Evolutionary conservation across 176 grass and related monocot species (phyloP).

Genomic region (Lolium rigidum): DNA sequence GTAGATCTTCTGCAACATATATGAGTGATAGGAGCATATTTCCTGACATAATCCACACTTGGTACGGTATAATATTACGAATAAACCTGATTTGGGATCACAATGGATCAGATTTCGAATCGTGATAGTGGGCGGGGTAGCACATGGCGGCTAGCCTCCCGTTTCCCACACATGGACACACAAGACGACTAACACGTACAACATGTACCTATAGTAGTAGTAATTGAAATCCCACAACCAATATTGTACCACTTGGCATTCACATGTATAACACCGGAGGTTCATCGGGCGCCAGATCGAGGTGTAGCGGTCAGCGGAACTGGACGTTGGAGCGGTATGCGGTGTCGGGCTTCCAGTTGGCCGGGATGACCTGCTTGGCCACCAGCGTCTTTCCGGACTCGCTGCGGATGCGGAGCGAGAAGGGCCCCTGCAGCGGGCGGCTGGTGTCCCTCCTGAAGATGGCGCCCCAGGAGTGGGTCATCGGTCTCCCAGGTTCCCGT

Average conservation of each 20-base stretch:
- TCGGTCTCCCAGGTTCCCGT: conserved; percentile 54
- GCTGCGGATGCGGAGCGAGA: conserved; percentile 67
- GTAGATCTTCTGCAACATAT: no score
- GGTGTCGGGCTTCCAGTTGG: conserved; percentile 60
- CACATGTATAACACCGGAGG: neutral
- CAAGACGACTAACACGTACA: neutral
- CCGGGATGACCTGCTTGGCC: conserved; percentile 64
- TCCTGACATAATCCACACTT: neutral
- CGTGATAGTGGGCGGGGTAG: neutral
- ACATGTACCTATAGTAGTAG: no score
- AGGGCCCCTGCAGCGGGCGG: conserved; percentile 51
- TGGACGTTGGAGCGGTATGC: conserved; percentile 70
- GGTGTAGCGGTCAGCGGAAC: conserved; percentile 44
- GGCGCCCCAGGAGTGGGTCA: conserved; percentile 67
- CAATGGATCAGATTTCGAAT: neutral
- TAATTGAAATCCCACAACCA: neutral
- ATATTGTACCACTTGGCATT: neutral
- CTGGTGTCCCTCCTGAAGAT: conserved; percentile 59
- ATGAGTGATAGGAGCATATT: no score
- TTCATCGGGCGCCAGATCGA: neutral
- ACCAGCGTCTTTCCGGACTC: conserved; percentile 66
- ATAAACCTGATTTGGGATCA: neutral
- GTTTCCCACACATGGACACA: neutral
- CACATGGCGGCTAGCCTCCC: neutral
- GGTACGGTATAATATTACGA: neutral